phyloP scores from a whole-genome alignment of 2,329 filamentous ascomycete genomes.

The Pseudogymnoascus destructans region DNA sequence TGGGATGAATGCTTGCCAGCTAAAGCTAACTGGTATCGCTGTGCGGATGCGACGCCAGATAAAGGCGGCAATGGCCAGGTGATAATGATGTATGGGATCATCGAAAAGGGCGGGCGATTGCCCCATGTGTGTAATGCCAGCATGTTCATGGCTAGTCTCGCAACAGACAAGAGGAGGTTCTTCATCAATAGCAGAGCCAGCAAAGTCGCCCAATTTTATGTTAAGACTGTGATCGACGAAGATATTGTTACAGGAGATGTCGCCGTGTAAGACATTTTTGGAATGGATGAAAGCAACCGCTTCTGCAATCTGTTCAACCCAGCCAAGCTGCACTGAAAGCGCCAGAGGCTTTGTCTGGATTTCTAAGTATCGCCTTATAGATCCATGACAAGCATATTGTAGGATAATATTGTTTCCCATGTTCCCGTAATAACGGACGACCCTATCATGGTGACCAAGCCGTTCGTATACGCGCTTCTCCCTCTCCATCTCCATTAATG shows the following conservation, averaged over 20 bases:
- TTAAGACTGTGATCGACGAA: constrained; percentile 12
- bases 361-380: background rate
- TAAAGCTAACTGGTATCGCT: no score
- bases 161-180: background rate
- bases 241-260: constrained; percentile 12
- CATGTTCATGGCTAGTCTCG: background rate
- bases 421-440: background rate
- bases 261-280: constrained; percentile 9
- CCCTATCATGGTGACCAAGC: background rate
- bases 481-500: background rate
- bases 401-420: background rate
- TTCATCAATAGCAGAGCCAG: background rate
- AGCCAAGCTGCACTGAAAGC: background rate
- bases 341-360: background rate
- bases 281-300: constrained; percentile 11
- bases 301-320: constrained; percentile 11
- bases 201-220: constrained; percentile 13
- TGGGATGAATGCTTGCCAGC: no score
- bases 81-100: no score
- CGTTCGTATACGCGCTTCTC: background rate
- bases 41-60: no score
- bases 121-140: background rate
- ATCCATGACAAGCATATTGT: background rate
- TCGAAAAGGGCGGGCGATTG: no score
- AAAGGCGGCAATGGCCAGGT: no score